Evolutionary conservation across 1,284 basidiomycete species (phyloP), one percentile per base, ranked within the genome.

Genomic region (Pseudozyma pruni): DNA sequence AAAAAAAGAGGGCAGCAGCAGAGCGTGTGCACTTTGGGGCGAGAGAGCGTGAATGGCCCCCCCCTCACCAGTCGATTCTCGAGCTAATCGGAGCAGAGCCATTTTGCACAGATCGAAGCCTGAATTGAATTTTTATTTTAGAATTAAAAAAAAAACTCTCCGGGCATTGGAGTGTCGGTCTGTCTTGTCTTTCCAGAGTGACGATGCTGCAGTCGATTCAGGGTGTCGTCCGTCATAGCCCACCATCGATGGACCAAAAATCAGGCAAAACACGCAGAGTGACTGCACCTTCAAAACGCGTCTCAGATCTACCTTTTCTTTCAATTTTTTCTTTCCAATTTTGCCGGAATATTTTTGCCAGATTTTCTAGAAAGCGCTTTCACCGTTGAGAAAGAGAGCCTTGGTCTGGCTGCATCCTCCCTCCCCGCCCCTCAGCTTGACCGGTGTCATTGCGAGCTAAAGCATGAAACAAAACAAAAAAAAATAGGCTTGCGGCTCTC

Each of bases 211-310:
- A 29, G 27, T 29, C 27, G 11, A 33, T 32, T 22, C 27, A 44
- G 42, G 42, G 19, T 44, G 42, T 44, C 42, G 42, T 22, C n/a
- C 19, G 10, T 7, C 5, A 19, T n/a, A n/a, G n/a, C n/a, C n/a
- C n/a, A n/a, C n/a, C 27, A 11, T 11, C 27, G 22, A 22, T 40
- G 20, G 3, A 22, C 19, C 8, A 19, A 33, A 31, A 44, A 19
- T 32, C 13, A 31, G 47, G 47, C 47, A 34, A 16, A 41, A 49
- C 13, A 9, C 29, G 13, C 47, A 49, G 47, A 49, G 47, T 49
- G 47, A 49, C 47, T 39, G n/a, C 47, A 42, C 29, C 40, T 6
- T 13, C 33, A 14, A 34, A 16, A 34, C 10, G 13, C 33, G n/a
- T 34, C n/a, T 32, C 31, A 32, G 31, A 13, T 32, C n/a, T n/a